Percentiles rank a stretch among this genome's conserved stretches.
Conservation (phyloP, 2,329 filamentous ascomycete species). For the Penicillium freii region DNA sequence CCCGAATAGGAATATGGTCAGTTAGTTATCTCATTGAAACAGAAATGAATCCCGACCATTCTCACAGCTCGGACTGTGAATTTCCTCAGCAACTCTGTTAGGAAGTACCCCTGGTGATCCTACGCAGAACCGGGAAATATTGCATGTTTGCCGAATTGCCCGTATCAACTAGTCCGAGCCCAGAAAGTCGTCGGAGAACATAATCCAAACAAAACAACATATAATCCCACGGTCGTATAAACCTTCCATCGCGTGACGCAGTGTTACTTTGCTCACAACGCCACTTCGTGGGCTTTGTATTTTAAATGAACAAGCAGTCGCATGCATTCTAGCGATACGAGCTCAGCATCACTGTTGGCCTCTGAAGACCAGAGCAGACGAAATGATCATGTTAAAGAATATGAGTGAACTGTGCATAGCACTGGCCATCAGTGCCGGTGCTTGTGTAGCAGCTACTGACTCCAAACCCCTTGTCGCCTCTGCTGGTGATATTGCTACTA, state of each 20-base stretch:
- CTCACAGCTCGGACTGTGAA: not conserved
- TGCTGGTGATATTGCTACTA: constrained; percentile 26
- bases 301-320: not conserved
- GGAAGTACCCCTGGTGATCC: constrained; percentile 4
- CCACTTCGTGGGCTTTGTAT: not conserved
- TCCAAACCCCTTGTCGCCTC: constrained; percentile 19
- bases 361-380: not conserved
- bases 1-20: not conserved
- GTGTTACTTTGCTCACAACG: not conserved
- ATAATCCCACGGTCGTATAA: constrained; percentile 12
- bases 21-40: not conserved
- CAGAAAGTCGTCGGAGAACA: constrained; percentile 5
- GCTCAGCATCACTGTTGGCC: too few species aligned
- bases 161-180: constrained; percentile 9
- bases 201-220: not conserved
- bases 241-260: not conserved
- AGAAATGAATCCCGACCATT: not conserved
- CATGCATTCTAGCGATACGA: too few species aligned
- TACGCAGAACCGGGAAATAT: constrained; percentile 1
- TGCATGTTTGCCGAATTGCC: constrained; percentile 12
- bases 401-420: not conserved
- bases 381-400: not conserved
- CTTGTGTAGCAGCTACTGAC: not conserved
- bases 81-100: not conserved
- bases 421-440: not conserved